A percentile compares a stretch with the other conserved stretches of the same genome.
Conservation (phyloP, 2,329 filamentous ascomycete species). For the Colletotrichum cordylinicola region DNA sequence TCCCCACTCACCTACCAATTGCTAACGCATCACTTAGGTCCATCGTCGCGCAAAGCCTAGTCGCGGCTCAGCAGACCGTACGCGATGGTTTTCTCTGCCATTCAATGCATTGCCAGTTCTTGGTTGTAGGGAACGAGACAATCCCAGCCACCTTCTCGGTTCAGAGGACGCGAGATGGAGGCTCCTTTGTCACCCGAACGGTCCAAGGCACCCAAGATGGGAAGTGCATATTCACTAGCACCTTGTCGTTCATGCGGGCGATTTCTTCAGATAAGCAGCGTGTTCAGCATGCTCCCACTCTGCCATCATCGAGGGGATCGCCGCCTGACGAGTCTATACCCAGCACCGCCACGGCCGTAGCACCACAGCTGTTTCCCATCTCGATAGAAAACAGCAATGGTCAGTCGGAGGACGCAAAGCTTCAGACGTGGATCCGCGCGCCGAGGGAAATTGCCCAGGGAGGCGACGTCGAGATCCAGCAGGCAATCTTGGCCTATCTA, state of each 20-base stretch:
- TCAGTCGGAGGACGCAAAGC: neutral
- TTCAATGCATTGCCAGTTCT: neutral
- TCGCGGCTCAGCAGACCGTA: neutral
- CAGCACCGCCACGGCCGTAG: neutral
- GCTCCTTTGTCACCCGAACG: neutral
- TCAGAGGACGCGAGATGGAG: neutral
- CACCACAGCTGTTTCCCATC: neutral
- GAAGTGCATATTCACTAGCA: neutral
- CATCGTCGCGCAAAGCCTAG: neutral
- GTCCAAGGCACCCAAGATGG: neutral
- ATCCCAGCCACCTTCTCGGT: neutral
- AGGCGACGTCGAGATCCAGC: neutral
- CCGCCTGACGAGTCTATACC: neutral
- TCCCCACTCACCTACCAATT: fast-evolving
- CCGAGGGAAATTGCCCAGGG: neutral
- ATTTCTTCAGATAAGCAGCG: neutral
- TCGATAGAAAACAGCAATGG: neutral
- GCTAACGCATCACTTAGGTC: neutral
- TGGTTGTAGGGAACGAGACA: neutral
- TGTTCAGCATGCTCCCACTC: neutral
- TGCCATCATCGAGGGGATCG: neutral
- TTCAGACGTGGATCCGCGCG: neutral
- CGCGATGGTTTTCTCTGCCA: neutral
- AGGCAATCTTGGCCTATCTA: neutral
- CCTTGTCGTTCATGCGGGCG: neutral